Conservation (phyloP, 306 rosid species). For the Cicer bijugum region DNA sequence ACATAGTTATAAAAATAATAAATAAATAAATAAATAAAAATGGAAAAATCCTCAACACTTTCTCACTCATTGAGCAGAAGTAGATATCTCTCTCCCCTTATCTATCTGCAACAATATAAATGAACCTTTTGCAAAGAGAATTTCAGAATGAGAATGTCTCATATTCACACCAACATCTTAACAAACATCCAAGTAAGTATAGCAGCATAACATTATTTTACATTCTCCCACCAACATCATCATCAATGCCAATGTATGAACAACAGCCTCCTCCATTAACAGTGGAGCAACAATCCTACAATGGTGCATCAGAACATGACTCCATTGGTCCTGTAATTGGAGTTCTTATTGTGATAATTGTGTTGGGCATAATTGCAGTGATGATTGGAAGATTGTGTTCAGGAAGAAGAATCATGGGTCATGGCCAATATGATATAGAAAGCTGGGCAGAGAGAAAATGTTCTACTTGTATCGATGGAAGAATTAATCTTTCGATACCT, state of each 20-base stretch:
- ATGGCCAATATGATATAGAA: constrained; percentile 74
- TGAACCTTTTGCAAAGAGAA: constrained; percentile 37
- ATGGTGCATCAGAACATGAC: constrained; percentile 44
- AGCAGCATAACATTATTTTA: constrained; percentile 29
- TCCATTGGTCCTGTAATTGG: constrained; percentile 61
- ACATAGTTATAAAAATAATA: neutral
- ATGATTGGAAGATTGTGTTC: constrained; percentile 67
- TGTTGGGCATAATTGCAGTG: constrained; percentile 55
- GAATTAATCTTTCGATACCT: constrained; percentile 49
- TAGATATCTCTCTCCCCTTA: constrained; percentile 15
- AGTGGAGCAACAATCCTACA: constrained; percentile 38
- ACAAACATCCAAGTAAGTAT: constrained; percentile 26
- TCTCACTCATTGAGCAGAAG: constrained; percentile 23
- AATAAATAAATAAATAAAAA: neutral
- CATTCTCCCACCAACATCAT: constrained; percentile 1
- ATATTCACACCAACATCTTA: constrained; percentile 30
- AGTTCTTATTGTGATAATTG: constrained; percentile 50
- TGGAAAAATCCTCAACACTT: neutral
- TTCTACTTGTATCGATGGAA: constrained; percentile 82
- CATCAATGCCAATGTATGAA: constrained; percentile 48
- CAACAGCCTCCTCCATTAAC: constrained; percentile 45
- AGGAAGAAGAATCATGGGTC: constrained; percentile 67
- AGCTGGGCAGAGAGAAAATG: constrained; percentile 90
- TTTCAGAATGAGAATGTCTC: constrained; percentile 45
- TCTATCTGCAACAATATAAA: constrained; percentile 25